phyloP scores from a whole-genome alignment of 768 basidiomycete genomes.

The Solioccasus polychromus region DNA sequence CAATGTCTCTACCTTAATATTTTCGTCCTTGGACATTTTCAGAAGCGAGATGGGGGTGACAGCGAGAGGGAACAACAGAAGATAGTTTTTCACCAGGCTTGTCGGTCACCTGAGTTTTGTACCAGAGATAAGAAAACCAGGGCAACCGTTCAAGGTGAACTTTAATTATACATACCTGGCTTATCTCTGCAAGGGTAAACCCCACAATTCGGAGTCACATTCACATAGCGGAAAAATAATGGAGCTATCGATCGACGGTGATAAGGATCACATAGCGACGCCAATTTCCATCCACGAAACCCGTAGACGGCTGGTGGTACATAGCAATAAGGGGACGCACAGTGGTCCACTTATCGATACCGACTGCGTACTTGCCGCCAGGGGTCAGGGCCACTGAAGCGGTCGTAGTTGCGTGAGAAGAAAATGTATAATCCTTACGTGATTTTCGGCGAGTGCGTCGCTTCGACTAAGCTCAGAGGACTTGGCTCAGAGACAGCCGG shows the following conservation, averaged over 20 bases:
- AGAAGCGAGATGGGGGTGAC: neutral
- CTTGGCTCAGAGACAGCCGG: too few relatives aligned
- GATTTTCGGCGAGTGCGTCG: too few relatives aligned
- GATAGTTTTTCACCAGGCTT: slow-evolving; percentile 4
- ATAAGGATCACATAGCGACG: neutral
- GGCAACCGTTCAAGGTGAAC: neutral
- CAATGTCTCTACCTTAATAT: slow-evolving; percentile 11
- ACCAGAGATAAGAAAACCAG: slow-evolving; percentile 20
- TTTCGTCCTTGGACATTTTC: slow-evolving; percentile 23
- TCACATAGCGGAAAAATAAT: neutral
- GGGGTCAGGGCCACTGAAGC: too few relatives aligned
- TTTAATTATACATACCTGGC: slow-evolving; percentile 8
- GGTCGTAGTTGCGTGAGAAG: too few relatives aligned
- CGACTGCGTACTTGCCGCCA: too few relatives aligned
- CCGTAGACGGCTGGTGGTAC: too few relatives aligned
- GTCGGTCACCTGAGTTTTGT: neutral
- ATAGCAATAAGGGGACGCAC: too few relatives aligned
- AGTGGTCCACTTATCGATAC: too few relatives aligned
- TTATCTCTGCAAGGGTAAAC: slow-evolving; percentile 11
- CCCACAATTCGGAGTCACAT: neutral
- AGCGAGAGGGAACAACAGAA: neutral
- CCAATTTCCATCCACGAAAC: too few relatives aligned
- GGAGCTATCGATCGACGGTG: neutral
- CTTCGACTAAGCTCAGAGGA: too few relatives aligned
- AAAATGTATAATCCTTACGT: too few relatives aligned